These are phyloP conservation scores for Pseudocercospora cruenta DNA, from an alignment of 2,329 filamentous ascomycete genomes.

Conservation along the genomic window DNA sequence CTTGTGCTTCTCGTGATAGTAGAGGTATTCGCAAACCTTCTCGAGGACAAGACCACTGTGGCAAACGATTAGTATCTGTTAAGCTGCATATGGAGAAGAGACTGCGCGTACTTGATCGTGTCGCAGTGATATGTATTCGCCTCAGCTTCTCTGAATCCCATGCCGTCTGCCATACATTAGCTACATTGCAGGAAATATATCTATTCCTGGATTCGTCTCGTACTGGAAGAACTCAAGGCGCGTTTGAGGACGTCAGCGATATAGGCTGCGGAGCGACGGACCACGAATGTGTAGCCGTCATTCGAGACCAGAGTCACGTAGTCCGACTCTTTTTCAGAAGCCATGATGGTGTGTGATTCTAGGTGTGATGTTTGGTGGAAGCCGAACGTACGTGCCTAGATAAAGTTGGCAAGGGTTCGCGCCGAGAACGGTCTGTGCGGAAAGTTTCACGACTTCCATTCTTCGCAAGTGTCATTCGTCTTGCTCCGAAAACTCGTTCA, in stretches of 20 bases:
- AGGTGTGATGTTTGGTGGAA: not conserved
- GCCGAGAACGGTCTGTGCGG: not conserved
- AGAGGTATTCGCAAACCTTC: constrained; percentile 81
- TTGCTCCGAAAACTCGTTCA: not conserved
- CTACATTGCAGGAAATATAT: not conserved
- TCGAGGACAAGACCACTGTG: constrained; percentile 72
- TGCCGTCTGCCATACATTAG: constrained; percentile 41
- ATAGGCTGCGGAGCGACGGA: constrained; percentile 70
- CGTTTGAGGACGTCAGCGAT: constrained; percentile 73
- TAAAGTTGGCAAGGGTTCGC: not conserved
- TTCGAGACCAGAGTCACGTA: constrained; percentile 77
- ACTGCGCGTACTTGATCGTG: constrained; percentile 69
- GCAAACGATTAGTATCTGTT: not conserved
- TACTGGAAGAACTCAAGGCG: constrained; percentile 73
- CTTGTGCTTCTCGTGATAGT: constrained; percentile 76
- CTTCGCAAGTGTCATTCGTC: not conserved
- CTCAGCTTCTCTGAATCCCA: constrained; percentile 67
- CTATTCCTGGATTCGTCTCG: constrained; percentile 27
- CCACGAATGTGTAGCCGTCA: constrained; percentile 77
- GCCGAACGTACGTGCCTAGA: not conserved
- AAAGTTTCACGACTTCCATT: not conserved
- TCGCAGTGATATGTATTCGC: constrained; percentile 68
- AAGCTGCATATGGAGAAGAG: not conserved
- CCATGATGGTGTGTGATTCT: not conserved
- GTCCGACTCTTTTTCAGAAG: constrained; percentile 51